These are phyloP conservation scores for Solanum hybrid DNA, from an alignment of 305 asterid species.

Conservation along the genomic window DNA sequence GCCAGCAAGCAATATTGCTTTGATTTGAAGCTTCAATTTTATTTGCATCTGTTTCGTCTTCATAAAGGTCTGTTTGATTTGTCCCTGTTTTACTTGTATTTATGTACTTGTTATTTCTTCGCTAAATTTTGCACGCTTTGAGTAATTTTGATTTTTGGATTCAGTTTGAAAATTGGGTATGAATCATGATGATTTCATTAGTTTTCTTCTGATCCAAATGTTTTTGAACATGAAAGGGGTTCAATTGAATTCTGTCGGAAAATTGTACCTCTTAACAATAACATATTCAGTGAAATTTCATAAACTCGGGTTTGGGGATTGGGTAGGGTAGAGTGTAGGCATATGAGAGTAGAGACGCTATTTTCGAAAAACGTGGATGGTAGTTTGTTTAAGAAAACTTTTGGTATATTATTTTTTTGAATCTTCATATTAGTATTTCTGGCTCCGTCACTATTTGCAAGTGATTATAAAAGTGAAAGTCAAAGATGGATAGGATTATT, in stretches of 20 bases:
- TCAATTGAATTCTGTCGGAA: not conserved
- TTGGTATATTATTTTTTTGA: not conserved
- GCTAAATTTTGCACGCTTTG: not conserved
- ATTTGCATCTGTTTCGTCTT: not conserved
- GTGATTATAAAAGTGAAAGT: not conserved
- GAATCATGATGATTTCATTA: not conserved
- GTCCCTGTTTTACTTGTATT: not conserved
- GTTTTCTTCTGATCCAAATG: not conserved
- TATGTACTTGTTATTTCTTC: not conserved
- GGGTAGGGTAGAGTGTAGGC: not conserved
- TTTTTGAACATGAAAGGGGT: not conserved
- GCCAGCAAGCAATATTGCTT: not conserved
- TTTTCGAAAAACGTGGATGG: not conserved
- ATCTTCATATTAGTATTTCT: not conserved
- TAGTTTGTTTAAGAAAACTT: not conserved
- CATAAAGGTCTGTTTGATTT: not conserved
- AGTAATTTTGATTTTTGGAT: not conserved
- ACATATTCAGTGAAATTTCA: not conserved
- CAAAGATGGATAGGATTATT: not conserved
- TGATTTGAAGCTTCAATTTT: not conserved
- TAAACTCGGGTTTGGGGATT: not conserved
- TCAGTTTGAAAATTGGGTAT: not conserved
- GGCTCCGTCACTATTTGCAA: not conserved
- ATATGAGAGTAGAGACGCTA: not conserved
- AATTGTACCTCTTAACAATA: not conserved